A percentile compares a stretch with the other conserved stretches of the same genome.
phyloP scores from a whole-genome alignment of 371 early-diverging fungal species.

The Vairimorpha ceranae region DNA sequence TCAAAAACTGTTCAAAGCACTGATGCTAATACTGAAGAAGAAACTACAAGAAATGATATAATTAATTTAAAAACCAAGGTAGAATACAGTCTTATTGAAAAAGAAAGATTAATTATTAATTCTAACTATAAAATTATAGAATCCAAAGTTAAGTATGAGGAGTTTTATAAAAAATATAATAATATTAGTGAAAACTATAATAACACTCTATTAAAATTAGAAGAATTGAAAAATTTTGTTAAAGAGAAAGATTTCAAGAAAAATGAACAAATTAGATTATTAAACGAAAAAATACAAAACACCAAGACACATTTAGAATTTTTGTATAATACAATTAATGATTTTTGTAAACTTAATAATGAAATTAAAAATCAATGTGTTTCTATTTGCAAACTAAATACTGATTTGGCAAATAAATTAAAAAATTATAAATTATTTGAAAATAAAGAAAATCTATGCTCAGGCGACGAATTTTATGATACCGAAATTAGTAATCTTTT shows the following conservation, averaged over 20 bases:
- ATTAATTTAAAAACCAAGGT: not conserved
- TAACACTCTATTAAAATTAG: conserved; percentile 2
- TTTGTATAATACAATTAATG: not conserved
- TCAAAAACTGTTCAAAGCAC: not conserved
- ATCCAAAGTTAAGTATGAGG: conserved; percentile 23
- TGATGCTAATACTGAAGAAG: not conserved
- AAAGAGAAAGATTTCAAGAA: conserved; percentile 3
- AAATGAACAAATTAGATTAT: not conserved
- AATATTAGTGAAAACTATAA: conserved; percentile 23
- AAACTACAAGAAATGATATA: not conserved
- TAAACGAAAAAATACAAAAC: not conserved
- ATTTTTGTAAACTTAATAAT: not conserved
- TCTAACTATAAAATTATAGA: conserved; percentile 1
- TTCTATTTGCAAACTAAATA: not conserved
- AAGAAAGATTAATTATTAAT: not conserved
- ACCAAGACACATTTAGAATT: not conserved
- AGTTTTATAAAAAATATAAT: conserved; percentile 13
- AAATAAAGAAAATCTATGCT: not conserved
- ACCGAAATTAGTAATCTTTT: conserved; percentile 16
- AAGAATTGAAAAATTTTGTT: conserved; percentile 1
- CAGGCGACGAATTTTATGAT: not conserved
- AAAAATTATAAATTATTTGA: not conserved
- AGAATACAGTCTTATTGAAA: not conserved
- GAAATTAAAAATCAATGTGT: not conserved
- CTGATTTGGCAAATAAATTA: not conserved